Conservation (phyloP, 2,329 filamentous ascomycete genomes). For the Ceratocystis huliohia region DNA sequence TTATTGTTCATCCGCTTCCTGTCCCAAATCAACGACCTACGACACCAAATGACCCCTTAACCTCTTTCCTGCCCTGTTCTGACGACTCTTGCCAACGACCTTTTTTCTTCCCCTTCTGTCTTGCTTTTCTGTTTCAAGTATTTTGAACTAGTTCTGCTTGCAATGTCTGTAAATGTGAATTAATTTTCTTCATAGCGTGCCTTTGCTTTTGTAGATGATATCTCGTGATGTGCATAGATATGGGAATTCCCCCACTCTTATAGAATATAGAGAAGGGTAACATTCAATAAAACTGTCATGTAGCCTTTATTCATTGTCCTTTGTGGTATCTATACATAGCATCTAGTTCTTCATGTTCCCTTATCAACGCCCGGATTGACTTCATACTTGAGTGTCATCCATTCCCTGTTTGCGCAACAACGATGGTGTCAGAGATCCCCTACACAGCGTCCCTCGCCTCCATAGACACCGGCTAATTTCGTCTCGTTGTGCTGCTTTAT, state of each 20-base stretch:
- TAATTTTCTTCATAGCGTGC: background rate
- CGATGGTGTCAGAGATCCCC: background rate
- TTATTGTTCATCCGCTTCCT: background rate
- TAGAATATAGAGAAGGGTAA: too few species aligned
- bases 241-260: too few species aligned
- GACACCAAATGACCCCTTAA: background rate
- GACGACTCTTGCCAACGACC: slow-evolving; percentile 6
- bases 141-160: background rate
- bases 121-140: background rate
- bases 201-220: background rate
- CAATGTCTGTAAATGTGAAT: slow-evolving; percentile 5
- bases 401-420: background rate
- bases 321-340: background rate
- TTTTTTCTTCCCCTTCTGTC: slow-evolving; percentile 4
- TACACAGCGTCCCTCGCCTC: background rate
- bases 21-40: background rate
- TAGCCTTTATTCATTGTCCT: background rate
- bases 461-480: background rate
- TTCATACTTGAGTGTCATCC: background rate
- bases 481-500: background rate
- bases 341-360: background rate
- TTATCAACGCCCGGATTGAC: background rate
- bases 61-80: slow-evolving; percentile 3
- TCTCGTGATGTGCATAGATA: background rate
- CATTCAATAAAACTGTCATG: background rate